Percentiles rank a stretch among this genome's conserved stretches.
phyloP scores from a whole-genome alignment of 2,329 filamentous ascomycete genomes.

The Calonectria pseudoreteaudii region DNA sequence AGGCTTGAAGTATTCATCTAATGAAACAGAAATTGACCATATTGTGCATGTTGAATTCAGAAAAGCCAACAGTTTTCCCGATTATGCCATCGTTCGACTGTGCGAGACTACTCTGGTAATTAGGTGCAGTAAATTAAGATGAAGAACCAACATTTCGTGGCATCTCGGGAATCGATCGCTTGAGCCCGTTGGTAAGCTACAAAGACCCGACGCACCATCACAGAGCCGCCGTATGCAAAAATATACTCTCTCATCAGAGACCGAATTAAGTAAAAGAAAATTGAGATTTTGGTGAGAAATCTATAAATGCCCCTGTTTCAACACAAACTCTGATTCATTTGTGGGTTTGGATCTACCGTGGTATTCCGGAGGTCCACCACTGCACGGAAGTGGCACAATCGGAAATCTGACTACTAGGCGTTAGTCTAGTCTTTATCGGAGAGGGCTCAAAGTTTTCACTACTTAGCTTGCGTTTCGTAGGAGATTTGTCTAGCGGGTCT shows the following conservation, averaged over 20 bases:
- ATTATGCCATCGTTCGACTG: not conserved
- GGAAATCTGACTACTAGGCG: not conserved
- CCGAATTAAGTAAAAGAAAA: not conserved
- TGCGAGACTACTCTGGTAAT: no score
- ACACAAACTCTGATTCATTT: not conserved
- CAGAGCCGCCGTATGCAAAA: not conserved
- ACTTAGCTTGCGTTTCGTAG: not conserved
- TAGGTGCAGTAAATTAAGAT: not conserved
- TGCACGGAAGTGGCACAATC: not conserved
- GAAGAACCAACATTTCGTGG: accelerated
- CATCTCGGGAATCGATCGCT: not conserved
- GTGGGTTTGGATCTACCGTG: not conserved
- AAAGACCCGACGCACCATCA: not conserved
- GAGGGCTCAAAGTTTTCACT: not conserved
- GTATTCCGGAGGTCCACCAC: not conserved
- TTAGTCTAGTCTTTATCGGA: not conserved
- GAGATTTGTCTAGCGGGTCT: not conserved
- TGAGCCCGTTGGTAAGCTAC: not conserved
- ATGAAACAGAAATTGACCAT: no score
- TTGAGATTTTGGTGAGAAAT: not conserved
- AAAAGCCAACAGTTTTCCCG: not conserved
- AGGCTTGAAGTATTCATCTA: no score
- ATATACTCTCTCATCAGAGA: not conserved
- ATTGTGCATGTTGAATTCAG: not conserved
- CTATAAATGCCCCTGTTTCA: not conserved